phyloP scores from a whole-genome alignment of 2,329 filamentous ascomycete species.

The Ciborinia camelliae region DNA sequence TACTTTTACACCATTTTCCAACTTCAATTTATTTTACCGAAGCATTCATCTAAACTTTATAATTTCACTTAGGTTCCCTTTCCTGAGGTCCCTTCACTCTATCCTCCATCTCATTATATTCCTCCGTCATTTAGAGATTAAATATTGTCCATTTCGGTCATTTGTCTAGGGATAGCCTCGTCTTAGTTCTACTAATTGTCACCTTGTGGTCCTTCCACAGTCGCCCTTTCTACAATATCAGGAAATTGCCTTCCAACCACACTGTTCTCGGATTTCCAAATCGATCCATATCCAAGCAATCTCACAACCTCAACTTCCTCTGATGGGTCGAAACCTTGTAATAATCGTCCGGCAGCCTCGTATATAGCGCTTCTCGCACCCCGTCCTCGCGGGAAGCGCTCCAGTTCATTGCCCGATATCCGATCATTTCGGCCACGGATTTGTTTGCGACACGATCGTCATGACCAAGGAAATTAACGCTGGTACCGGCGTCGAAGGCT shows the following conservation, averaged over 20 bases:
- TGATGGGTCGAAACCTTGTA: conserved; percentile 35
- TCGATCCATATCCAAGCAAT: not conserved
- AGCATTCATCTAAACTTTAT: conserved; percentile 9
- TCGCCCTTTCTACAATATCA: not conserved
- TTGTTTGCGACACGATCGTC: conserved; percentile 20
- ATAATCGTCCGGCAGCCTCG: conserved; percentile 35
- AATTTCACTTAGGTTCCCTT: not conserved
- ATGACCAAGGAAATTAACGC: conserved; percentile 35
- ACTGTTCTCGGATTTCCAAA: not conserved
- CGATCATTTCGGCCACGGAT: conserved; percentile 12
- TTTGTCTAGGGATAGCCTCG: conserved; percentile 12
- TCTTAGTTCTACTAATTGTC: conserved; percentile 14
- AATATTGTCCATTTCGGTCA: not conserved
- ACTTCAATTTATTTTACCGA: not conserved
- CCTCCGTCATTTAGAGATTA: not conserved
- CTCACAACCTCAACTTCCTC: conserved; percentile 18
- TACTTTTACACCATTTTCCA: too few species aligned
- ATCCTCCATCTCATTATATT: not conserved
- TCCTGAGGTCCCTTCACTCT: not conserved
- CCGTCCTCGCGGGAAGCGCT: conserved; percentile 36
- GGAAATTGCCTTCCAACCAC: not conserved
- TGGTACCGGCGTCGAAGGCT: conserved; percentile 31
- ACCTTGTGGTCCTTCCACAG: conserved; percentile 7
- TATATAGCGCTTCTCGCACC: conserved; percentile 37
- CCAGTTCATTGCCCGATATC: conserved; percentile 21